Evolutionary conservation across 768 basidiomycete species (phyloP), one percentile per base, ranked within the genome.

Genomic region (Leccinum ochraceum): DNA sequence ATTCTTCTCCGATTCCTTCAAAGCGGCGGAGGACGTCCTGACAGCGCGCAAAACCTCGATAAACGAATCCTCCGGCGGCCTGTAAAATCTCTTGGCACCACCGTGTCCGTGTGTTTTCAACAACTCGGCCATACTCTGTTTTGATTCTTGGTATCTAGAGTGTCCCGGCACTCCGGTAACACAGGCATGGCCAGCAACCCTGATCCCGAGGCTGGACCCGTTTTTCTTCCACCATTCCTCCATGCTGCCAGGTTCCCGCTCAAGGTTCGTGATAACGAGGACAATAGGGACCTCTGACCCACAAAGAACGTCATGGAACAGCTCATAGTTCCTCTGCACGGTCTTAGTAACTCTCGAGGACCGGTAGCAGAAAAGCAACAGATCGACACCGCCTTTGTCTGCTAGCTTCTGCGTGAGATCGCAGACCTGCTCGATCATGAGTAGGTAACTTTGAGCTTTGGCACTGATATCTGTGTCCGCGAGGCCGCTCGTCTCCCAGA

Each of bases 91-190:
- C 46, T 8, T 8, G 16, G 17, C 16, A 17, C 62, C 64, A 3
- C 57, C 55, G 10, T 30, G 36, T 20, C 60, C 49, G 24, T 24
- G 24, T 24, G 24, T 24, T 6, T 37, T 36, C 54, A 74, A 60
- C 56, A 74, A 28, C 1, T 4, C 36, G 10, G 26, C 10, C n/a
- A 74, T 61, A 48, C 65, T 68, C 3, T 17, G 14, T 14, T 53
- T 60, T 3, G 72, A 74, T 48, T 67, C 60, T 6, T 17, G 34
- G 42, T 75, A 74, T 54, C 69, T 75, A 56, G 53, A 62, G 54
- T 70, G 68, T 30, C 56, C 57, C 17, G 63, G 64, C 13, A 72
- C 59, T 1, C 69, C 73, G n/a, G 76, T 77, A n/a, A 77, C 72
- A 60, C 75, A 76, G 20, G 76, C 76, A 32, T 77, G 74, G 5